Base-by-base conservation (phyloP, 768 basidiomycete genomes). In the Neoboletus brunneissimus region DNA sequence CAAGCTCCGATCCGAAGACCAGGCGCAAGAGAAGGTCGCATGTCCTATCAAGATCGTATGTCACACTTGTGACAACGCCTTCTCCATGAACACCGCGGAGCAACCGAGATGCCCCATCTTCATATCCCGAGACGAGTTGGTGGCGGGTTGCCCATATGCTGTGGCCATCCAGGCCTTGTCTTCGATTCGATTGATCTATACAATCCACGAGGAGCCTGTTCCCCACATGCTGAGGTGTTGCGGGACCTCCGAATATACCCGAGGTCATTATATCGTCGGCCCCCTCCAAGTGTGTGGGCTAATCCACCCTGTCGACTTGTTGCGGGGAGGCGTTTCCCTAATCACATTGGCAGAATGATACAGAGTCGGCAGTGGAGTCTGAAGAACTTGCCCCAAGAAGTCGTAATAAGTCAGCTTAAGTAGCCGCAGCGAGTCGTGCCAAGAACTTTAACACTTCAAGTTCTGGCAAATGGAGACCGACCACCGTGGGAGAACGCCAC, bases 1-100 rank as follows among this genome's bases (percentile, higher is more conserved):
- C 51, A 47, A 49, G 45, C 8, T 34, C 46, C 42, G 42, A 25
- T 49, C 58, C 58, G 58, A 48, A 40, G 58, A 46, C 8, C 10
- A 12, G 18, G 18, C 23, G 27, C 27, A 10, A n/a, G 15, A 45
- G 44, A 27, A 27, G 5, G 46, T 46, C 40, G 12, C 25, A 5
- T 27, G 34, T n/a, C 23, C 7, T 9, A 27, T 49, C 15, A 31
- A 16, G 32, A 25, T 15, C 1, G 43, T n/a, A 16, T 15, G 41
- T 46, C 9, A 31, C 27, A 4, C n/a, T 35, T 18, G 48, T 49
- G 34, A 12, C 18, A 6, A 12, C n/a, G 18, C 37, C 34, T 48
- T 25, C 16, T 25, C 16, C 10, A 16, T 34, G 22, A 12, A 23
- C 16, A 18, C 48, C 48, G 48, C 34, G 48, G 34, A 25, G 22